Evolutionary conservation across 306 rosid species (phyloP).

Genomic region (Abrus pulchellus): DNA sequence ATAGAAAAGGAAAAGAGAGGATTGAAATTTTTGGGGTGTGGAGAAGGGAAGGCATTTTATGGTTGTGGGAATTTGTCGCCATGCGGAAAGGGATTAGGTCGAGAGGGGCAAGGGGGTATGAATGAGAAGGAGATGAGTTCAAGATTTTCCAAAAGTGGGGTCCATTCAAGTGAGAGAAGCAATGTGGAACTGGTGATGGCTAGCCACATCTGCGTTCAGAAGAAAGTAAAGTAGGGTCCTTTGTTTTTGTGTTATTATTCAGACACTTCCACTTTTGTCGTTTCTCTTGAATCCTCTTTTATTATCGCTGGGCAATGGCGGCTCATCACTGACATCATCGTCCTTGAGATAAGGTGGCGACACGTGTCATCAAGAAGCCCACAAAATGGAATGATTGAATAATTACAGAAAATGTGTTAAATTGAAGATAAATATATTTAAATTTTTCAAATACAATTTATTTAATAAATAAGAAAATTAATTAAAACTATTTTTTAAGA

Average conservation of each 20-base stretch:
- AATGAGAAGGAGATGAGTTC: constrained; percentile 43
- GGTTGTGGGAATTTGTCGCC: constrained; percentile 60
- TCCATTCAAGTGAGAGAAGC: constrained; percentile 44
- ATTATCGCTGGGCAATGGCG: constrained; percentile 37
- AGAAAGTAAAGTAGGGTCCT: not conserved
- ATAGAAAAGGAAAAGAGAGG: constrained; percentile 33
- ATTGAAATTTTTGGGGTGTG: constrained; percentile 57
- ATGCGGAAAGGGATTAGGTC: constrained; percentile 61
- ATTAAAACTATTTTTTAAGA: not conserved
- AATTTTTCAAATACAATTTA: not conserved
- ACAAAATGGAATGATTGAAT: not conserved
- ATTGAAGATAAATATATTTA: not conserved
- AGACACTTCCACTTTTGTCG: constrained; percentile 33
- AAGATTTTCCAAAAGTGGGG: constrained; percentile 50
- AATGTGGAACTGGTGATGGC: constrained; percentile 27
- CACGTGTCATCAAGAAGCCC: constrained; percentile 37
- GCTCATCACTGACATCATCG: constrained; percentile 45
- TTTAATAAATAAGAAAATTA: not conserved
- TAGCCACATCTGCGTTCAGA: constrained; percentile 19
- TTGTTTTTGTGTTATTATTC: not conserved
- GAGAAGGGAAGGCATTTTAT: constrained; percentile 55
- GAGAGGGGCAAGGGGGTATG: constrained; percentile 49
- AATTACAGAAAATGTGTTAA: too few relatives aligned
- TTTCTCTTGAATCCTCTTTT: not conserved
- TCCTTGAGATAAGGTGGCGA: constrained; percentile 28